Conservation (phyloP, 129 eudicot species). For the Solidago caesia region DNA sequence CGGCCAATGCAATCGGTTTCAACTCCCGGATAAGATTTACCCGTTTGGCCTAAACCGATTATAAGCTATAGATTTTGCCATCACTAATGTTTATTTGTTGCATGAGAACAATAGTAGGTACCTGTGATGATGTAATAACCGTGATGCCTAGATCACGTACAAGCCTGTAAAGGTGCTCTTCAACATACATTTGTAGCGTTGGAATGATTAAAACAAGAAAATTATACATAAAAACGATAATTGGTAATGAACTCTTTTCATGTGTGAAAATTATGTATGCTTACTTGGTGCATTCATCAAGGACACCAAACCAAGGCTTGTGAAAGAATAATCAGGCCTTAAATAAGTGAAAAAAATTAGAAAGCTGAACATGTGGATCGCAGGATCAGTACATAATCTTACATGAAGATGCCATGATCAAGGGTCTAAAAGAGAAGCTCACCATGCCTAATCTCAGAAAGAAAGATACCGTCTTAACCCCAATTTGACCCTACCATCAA, state of each 20-base stretch:
- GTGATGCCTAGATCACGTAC: constrained; percentile 81
- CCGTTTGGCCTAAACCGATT: too few species aligned
- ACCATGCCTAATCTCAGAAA: constrained; percentile 90
- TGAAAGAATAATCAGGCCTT: constrained; percentile 99
- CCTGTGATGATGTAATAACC: constrained; percentile 93
- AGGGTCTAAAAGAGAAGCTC: constrained; percentile 30
- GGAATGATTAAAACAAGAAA: neutral
- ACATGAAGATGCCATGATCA: neutral
- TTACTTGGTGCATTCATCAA: constrained; percentile 99
- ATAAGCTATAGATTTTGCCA: too few species aligned
- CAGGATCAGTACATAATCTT: neutral
- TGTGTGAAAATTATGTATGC: constrained; percentile 19
- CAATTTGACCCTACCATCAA: too few species aligned
- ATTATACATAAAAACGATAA: neutral
- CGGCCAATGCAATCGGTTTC: too few species aligned
- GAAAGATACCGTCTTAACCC: constrained; percentile 47
- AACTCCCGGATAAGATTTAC: too few species aligned
- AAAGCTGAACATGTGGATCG: constrained; percentile 1
- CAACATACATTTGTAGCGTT: constrained; percentile 99
- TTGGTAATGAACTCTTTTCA: neutral
- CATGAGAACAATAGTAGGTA: constrained; percentile 6
- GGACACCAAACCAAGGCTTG: constrained; percentile 90
- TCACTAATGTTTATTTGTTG: neutral
- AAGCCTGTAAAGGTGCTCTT: constrained; percentile 86
- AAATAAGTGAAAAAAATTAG: constrained; percentile 24